Evolutionary conservation across 345 rosid species (phyloP), one percentile per base, ranked within the genome.

Genomic region (Linum usitatissimum): DNA sequence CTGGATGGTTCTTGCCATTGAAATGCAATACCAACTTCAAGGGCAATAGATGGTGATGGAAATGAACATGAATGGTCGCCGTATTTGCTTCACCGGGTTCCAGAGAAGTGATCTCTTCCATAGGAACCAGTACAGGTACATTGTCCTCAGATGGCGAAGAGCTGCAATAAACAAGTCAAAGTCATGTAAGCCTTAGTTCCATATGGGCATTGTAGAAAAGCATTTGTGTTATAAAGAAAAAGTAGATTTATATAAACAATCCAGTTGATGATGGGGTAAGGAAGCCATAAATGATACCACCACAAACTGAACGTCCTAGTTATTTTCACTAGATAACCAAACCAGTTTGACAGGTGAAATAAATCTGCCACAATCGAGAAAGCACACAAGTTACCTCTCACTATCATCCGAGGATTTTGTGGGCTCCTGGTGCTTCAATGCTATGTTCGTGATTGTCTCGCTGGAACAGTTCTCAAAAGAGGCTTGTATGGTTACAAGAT

Each of bases 21-120:
- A 72, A 79, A 63, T 71, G 70, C 58, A 92, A 76, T 57, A 74
- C 69, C 69, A 92, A 74, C 79, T 77, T 92, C 79, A 83, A 69
- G 66, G 99, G 96, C 81, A 92, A 74, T 40, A 89, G 76, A 75
- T 89, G 98, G 77, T 92, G 98, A 70, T 76, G 97, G 77, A 92
- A 92, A 59, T 72, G 80, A 76, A 89, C 98, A 57, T 89, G 84
- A 62, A 92, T 76, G 68, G 62, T 85, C 66, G 86, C 81, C 67
- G 73, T 81, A 59, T 48, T 55, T 14, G 62, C 78, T 70, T 89
- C 80, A 61, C 82, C 87, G 54, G 93, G 89, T 71, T 81, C 86
- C 65, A 92, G 77, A 68, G 79, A 77, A 68, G 74, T 48, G 20
- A 92, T 76, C 65, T 77, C 81, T 77, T 86, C 96, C 89, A 80